Conservation (phyloP, 345 rosid genomes). For the Passiflora organensis region DNA sequence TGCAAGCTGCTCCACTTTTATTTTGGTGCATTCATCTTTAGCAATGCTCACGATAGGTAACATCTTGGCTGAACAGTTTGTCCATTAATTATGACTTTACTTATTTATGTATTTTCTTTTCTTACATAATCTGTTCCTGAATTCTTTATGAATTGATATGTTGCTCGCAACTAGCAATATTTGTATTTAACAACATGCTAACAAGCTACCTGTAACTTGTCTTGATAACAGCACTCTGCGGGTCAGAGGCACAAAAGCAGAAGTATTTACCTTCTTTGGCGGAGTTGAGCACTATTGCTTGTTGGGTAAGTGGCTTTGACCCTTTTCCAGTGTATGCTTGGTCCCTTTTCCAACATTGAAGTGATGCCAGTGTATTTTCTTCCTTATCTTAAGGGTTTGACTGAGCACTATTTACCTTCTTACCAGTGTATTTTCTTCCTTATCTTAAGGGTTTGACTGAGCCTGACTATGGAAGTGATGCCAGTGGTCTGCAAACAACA, state of each 20-base stretch:
- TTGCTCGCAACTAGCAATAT: neutral
- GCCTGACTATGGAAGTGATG: constrained; percentile 96
- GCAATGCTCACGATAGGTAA: constrained; percentile 97
- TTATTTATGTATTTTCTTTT: constrained; percentile 3
- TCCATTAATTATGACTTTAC: neutral
- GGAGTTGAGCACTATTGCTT: constrained; percentile 50
- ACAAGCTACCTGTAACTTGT: neutral
- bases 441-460: constrained; percentile 79
- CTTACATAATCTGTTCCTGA: neutral
- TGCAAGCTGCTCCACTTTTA: constrained; percentile 87
- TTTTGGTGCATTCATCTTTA: constrained; percentile 81
- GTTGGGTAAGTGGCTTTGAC: constrained; percentile 65
- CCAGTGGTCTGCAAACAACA: constrained; percentile 68
- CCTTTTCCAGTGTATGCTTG: neutral
- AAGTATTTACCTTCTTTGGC: constrained; percentile 86
- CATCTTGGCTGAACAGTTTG: constrained; percentile 16
- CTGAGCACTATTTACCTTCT: constrained; percentile 67
- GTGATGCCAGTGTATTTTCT: constrained; percentile 15
- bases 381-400: constrained; percentile 58
- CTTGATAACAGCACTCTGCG: constrained; percentile 65
- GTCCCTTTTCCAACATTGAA: neutral
- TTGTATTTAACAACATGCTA: too few relatives aligned
- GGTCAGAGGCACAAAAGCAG: constrained; percentile 85
- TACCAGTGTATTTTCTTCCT: constrained; percentile 15
- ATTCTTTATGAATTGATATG: neutral